Conservation (phyloP, 306 rosid species). For the Trifolium repens region DNA sequence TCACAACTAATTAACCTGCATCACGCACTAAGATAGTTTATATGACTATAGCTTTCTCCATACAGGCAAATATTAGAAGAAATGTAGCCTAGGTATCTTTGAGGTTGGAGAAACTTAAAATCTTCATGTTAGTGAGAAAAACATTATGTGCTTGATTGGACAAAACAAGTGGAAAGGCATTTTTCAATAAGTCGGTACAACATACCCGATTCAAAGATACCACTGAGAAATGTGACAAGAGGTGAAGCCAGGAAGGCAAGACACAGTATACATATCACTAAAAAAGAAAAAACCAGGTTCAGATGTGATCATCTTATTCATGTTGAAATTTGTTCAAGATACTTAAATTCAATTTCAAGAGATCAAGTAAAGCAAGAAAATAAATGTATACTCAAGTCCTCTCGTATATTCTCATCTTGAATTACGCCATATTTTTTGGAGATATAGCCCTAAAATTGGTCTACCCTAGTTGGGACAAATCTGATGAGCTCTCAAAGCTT, state of each 20-base stretch:
- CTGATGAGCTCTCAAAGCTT: slow-evolving; percentile 25
- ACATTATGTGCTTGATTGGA: background rate
- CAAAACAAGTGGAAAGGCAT: background rate
- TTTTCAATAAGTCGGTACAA: background rate
- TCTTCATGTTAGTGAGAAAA: background rate
- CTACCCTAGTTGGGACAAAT: slow-evolving; percentile 13
- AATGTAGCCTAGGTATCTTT: background rate
- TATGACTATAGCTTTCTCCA: background rate
- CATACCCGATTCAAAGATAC: background rate
- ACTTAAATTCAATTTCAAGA: slow-evolving; percentile 15
- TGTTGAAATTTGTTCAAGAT: slow-evolving; percentile 14
- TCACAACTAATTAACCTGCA: background rate
- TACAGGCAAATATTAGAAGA: background rate
- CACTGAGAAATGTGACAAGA: background rate
- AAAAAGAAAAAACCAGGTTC: background rate
- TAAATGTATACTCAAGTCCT: slow-evolving; percentile 5
- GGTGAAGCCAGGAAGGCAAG: background rate
- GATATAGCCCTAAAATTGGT: slow-evolving; percentile 24
- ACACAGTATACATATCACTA: background rate
- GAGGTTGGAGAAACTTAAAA: background rate
- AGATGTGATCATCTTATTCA: slow-evolving; percentile 1
- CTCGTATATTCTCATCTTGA: slow-evolving; percentile 19
- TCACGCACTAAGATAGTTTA: background rate
- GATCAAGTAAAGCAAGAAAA: background rate
- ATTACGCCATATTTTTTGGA: slow-evolving; percentile 4